Percentiles rank a stretch among this genome's conserved stretches.
Evolutionary conservation across 192 early-diverging fungal species (phyloP).

Genomic region (Rhizoclosmatium globosum): DNA sequence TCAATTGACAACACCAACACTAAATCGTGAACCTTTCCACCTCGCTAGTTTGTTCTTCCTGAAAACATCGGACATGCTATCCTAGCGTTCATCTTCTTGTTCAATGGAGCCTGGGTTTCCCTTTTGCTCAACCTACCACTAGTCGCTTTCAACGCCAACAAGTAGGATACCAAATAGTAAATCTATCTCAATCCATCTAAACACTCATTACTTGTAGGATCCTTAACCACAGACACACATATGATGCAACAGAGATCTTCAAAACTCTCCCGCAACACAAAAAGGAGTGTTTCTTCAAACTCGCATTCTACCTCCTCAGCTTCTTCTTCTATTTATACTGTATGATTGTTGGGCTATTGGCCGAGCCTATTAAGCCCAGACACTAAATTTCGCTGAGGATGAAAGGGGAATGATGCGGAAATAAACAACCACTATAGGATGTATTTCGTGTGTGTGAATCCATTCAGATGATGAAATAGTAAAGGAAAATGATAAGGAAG

Average conservation of each 20-base stretch:
- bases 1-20: background rate
- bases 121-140: constrained; percentile 87
- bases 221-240: constrained; percentile 86
- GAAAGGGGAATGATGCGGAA: no score
- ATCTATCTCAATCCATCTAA: no score
- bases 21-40: background rate
- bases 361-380: constrained; percentile 8
- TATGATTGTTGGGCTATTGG: constrained; percentile 28
- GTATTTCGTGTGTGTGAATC: background rate
- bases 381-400: no score
- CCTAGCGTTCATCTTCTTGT: constrained; percentile 82
- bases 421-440: background rate
- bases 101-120: constrained; percentile 90
- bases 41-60: constrained; percentile 88
- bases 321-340: constrained; percentile 81
- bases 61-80: constrained; percentile 88
- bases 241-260: constrained; percentile 99
- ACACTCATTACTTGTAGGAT: constrained; percentile 58
- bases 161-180: constrained; percentile 54
- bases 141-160: constrained; percentile 85
- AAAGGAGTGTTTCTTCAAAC: constrained; percentile 96
- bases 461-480: constrained; percentile 38
- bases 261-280: constrained; percentile 91
- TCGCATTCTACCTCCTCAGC: constrained; percentile 92
- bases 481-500: constrained; percentile 11